Base-by-base conservation (phyloP, 31 red algal species). In the Bonnemaisonia californica region DNA sequence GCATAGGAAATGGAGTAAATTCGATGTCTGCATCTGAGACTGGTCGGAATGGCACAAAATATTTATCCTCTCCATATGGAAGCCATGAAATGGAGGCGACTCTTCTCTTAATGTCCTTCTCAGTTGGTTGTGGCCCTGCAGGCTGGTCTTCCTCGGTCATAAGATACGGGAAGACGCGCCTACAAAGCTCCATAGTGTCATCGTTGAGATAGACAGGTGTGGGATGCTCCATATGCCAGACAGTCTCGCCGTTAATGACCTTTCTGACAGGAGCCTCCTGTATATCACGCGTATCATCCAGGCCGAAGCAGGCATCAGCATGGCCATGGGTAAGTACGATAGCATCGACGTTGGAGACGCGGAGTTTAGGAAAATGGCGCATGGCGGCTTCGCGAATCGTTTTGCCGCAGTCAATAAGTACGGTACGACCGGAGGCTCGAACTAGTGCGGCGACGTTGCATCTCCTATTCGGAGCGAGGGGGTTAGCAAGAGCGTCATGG, bases 311-410 rank as follows among this genome's bases (percentile, higher is more conserved):
- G 48, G 88, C 89, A 65, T 98, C 96, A 9, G 96, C 92, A 82
- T 98, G 96, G 28, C 87, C 81, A 79, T 98, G 96, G 18, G 96
- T 98, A 18, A 98, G 67, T 16, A 98, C 86, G 2, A 98, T 88
- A 28, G 92, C 92, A 66, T 98, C 96, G 21, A 98, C 71, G 16
- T 83, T 70, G 12, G 42, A 41, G 3, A 98, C 69, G 31, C 84
- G 74, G 35, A 84, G 65, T 16, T 41, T 71, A 16, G 85, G 96
- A 31, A 98, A 92, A 68, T 84, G 77, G 39, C 77, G 76, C 62
- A 93, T 68, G n/a, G 83, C 78, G 28, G 79, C 37, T 45, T 88
- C 81, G 38, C 89, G 88, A 34, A 95, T 89, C 3, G 82, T 91
- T 74, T 98, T 98, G 30, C 92, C 96, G 39, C 87, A 87, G 62